Conservation (phyloP, 2,329 filamentous ascomycete species). For the Botrytis byssoidea region DNA sequence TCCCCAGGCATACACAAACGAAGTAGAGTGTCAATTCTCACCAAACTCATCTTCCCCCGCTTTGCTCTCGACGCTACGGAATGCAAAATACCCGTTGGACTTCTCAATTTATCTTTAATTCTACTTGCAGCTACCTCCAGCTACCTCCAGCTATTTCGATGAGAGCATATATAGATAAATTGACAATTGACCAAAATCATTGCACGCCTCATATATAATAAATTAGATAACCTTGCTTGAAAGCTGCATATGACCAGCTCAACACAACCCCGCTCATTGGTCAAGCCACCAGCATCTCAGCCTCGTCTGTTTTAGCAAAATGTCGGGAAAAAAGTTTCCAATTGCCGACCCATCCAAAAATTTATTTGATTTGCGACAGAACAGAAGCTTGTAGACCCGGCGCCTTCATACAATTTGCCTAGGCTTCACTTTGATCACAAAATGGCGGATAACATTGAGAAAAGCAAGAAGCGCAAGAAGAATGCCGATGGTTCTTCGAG, state of each 20-base stretch:
- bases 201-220: neutral
- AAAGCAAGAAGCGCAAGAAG: slow-evolving; percentile 52
- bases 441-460: slow-evolving; percentile 36
- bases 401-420: neutral
- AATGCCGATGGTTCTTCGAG: slow-evolving; percentile 41
- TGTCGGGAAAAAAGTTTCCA: slow-evolving; percentile 24
- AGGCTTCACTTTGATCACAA: slow-evolving; percentile 4
- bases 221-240: neutral
- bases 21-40: neutral
- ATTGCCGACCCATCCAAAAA: slow-evolving; percentile 14
- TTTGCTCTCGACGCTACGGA: neutral
- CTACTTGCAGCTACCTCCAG: neutral
- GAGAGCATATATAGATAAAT: too few species aligned
- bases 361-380: slow-evolving; percentile 15
- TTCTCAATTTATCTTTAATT: neutral
- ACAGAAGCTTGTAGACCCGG: neutral
- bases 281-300: slow-evolving; percentile 1
- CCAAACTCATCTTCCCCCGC: neutral
- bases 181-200: neutral
- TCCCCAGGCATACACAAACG: neutral
- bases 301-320: slow-evolving; percentile 13
- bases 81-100: neutral
- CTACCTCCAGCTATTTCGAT: neutral
- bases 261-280: neutral
- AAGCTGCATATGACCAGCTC: neutral